These are phyloP conservation scores for Thermochaetoides dissita DNA, from an alignment of 2,329 filamentous ascomycete genomes.

Conservation along the genomic window DNA sequence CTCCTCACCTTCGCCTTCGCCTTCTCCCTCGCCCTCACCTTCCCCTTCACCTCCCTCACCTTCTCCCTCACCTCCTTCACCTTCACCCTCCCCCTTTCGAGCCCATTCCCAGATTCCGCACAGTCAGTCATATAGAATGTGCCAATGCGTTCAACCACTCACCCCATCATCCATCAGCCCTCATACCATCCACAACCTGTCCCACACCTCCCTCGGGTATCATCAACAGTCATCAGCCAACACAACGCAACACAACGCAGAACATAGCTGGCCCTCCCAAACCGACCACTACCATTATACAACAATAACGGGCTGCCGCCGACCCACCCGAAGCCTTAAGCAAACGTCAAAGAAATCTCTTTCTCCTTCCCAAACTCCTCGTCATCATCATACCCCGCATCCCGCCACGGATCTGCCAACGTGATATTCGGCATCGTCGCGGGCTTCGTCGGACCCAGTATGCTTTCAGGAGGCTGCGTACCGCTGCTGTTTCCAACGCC, in stretches of 20 bases:
- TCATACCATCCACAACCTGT: too few relatives aligned
- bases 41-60: neutral
- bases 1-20: neutral
- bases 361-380: constrained; percentile 58
- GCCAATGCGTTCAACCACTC: too few relatives aligned
- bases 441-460: constrained; percentile 20
- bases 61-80: neutral
- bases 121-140: too few relatives aligned
- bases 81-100: neutral
- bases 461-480: too few relatives aligned
- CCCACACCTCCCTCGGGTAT: too few relatives aligned
- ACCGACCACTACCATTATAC: too few relatives aligned
- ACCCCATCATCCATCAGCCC: too few relatives aligned
- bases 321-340: constrained; percentile 25
- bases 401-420: constrained; percentile 55
- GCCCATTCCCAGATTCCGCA: too few relatives aligned
- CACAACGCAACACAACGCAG: too few relatives aligned
- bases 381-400: constrained; percentile 38
- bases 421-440: constrained; percentile 37
- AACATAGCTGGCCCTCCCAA: too few relatives aligned
- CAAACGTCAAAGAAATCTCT: constrained; percentile 73
- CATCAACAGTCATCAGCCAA: too few relatives aligned
- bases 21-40: neutral
- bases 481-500: neutral
- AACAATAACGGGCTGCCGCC: too few relatives aligned